Base-by-base conservation (phyloP, 495 filamentous ascomycete genomes). In the Aeminium ludgeri region DNA sequence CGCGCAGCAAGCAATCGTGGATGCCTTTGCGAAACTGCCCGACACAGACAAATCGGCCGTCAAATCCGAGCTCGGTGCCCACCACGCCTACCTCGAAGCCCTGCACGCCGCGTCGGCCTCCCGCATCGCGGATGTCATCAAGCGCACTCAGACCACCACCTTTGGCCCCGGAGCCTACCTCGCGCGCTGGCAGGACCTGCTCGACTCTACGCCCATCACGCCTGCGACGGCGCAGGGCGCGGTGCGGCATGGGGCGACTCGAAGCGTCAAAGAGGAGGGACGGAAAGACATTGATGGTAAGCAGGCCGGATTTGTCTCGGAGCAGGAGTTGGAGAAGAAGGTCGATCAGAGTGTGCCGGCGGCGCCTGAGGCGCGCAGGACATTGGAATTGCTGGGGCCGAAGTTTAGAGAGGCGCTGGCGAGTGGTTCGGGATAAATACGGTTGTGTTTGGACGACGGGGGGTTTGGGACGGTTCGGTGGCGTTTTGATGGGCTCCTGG, bases 101-200 rank as follows among this genome's bases (percentile, higher is more conserved):
- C 61, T 78, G 1, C 56, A 65, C 38, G 20, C 52, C 0, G 55
- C 65, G 15, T 80, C 75, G 1, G 53, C 52, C 15, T 28, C 46
- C 1, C 65, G 65, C 13, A 64, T 76, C 54, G 49, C 50, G 16
- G 33, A 49, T 13, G 52, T 62, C 38, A 49, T 61, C 10, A 35
- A 40, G n/a, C 49, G 48, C 35, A 51, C 53, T 20, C 25, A 42
- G 43, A 33, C 36, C 13, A 58, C 56, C 6, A 51, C 44, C 1
- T 56, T 60, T 8, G 74, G 74, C 0, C 76, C 77, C 8, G 77
- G 76, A 0, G 68, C 72, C 36, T 82, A 71, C 49, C 63, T 80
- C 30, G 59, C 65, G 0, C 63, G 69, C 30, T 82, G 77, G 77
- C 70, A 80, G 53, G 49, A 64, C 13, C 58, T 79, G 6, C 60